Evolutionary conservation across 257 asterid species (phyloP), one percentile per base, ranked within the genome.

Genomic region (Plantago major): DNA sequence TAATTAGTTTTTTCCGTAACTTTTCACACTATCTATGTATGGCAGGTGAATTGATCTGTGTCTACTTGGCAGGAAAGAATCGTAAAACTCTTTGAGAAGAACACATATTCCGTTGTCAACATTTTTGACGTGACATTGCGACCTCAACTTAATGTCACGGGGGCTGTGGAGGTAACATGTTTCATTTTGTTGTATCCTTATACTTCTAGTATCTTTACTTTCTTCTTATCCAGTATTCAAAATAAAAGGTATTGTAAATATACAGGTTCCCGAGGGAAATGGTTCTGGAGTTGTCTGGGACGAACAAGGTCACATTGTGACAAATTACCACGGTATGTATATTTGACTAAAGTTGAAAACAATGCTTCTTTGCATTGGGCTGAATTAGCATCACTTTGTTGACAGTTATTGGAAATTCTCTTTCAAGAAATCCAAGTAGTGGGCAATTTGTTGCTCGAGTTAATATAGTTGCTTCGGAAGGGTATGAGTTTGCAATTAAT

Each of bases 281-380:
- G 98, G 98, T 46, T 91, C 98, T 0, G 98, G 98, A 65, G 90
- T 89, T 43, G 92, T 92, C 43, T 92, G 99, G 99, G 99, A 92
- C 74, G 85, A 73, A 5, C 84, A 77, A 63, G 99, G 99, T 56
- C 97, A 92, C 76, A 86, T 92, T 71, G 93, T 92, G 18, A 92
- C 99, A 61, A 92, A 92, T 75, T 92, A 86, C 69, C 99, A 92
- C n/a, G 99, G 99, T 92, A 89, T 62, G 55, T 46, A 51, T 28
- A 47, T 15, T 38, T 55, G 10, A 16, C 28, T 8, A 26, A 57
- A 45, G 10, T 33, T 45, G 38, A 14, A 44, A 62, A 53, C 16
- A 45, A 18, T 65, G 56, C 19, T 46, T 16, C 58, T 6, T 17
- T 11, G 63, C 18, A 47, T 60, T 62, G 22, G n/a, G 68, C 66